These are phyloP conservation scores for Talaromyces amestolkiae DNA, from an alignment of 2,329 filamentous ascomycete genomes.

Conservation along the genomic window DNA sequence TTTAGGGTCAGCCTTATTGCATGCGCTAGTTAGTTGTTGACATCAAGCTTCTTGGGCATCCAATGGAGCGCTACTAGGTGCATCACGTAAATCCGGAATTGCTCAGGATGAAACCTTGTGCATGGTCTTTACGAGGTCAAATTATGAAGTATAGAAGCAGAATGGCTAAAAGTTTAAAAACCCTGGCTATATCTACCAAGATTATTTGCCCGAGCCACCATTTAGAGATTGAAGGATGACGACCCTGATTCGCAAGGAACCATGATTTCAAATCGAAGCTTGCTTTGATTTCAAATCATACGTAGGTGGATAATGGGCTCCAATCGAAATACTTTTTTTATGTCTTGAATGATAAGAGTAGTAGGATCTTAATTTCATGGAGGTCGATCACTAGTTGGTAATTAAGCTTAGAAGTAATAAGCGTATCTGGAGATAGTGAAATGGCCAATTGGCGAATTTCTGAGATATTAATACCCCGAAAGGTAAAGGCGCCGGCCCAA, in stretches of 20 bases:
- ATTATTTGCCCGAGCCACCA: neutral
- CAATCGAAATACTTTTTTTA: neutral
- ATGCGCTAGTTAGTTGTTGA: neutral
- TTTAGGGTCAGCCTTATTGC: too few relatives aligned
- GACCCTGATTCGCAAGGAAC: neutral
- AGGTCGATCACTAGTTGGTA: neutral
- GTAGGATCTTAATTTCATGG: neutral
- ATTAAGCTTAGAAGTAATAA: neutral
- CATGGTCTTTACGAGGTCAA: too few relatives aligned
- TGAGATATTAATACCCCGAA: neutral
- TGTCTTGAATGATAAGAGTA: neutral
- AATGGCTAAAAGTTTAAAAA: neutral
- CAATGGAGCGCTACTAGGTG: neutral
- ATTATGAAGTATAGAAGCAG: neutral
- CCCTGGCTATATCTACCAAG: neutral
- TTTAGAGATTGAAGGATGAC: neutral
- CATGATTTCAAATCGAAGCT: neutral
- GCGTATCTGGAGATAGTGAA: neutral
- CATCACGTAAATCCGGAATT: too few relatives aligned
- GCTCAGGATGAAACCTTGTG: neutral
- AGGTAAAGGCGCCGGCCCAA: neutral
- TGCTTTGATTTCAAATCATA: neutral
- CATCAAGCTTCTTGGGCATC: neutral
- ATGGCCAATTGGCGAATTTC: neutral
- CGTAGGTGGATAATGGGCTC: neutral